Evolutionary conservation across 2,329 filamentous ascomycete species (phyloP), one percentile per base, ranked within the genome.

Genomic region (Dryadomyces quercus-mongolicae): DNA sequence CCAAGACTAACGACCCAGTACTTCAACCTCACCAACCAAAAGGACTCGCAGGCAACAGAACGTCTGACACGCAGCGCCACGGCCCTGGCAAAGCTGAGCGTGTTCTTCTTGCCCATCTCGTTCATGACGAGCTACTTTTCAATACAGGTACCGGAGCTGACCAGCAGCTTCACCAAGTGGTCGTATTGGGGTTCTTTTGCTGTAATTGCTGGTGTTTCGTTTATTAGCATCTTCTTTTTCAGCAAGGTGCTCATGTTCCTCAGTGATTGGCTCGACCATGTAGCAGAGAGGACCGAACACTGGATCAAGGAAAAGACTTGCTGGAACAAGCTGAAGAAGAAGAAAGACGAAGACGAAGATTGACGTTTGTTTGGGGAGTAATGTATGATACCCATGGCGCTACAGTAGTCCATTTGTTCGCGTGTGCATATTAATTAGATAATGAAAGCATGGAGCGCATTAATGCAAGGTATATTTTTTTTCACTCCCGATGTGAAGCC

Each of bases 71-170:
- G 85, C 55, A 82, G 85, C 58, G 86, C 85, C 3, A 80, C 88
- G 5, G 70, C 90, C 5, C 73, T 90, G 12, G 85, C 84, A 49
- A 89, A 90, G 64, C 79, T 85, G 6, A 86, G 82, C 13, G 85
- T 89, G 44, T 72, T 89, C 52, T 90, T 90, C 68, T 73, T 89
- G 54, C 86, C 86, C 0, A 83, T 89, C 57, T 84, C 78, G 60
- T 75, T 89, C 50, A 82, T 89, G 79, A 88, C 85, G 3, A 80
- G 74, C 36, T 90, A 88, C 66, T 90, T 88, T 65, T 83, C 81
- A 6, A 76, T 84, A 1, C 77, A 86, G 64, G 77, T 88, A 51
- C 67, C 71, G 8, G 75, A 78, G 4, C 68, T 82, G 10, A 72
- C 77, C 50, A 64, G 66, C 8, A 67, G 70, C n/a, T 88, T 86